Evolutionary conservation across 768 basidiomycete species (phyloP).

Genomic region (Boletus huronensis): DNA sequence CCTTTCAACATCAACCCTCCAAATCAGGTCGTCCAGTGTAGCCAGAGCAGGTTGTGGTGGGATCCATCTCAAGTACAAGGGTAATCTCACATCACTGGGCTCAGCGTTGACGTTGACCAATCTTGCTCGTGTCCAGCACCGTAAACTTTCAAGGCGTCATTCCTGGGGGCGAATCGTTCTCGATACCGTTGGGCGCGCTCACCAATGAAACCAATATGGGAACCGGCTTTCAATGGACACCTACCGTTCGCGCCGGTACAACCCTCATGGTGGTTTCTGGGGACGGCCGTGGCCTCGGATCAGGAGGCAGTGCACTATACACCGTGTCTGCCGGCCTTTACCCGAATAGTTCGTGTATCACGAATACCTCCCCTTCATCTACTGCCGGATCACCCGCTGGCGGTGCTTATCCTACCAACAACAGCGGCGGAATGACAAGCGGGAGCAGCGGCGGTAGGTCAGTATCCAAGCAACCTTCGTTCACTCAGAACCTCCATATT

Average conservation of each 20-base stretch:
- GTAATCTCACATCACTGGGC: slow-evolving; percentile 33
- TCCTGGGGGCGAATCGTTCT: slow-evolving; percentile 75
- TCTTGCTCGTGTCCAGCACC: slow-evolving; percentile 35
- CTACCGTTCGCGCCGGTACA: slow-evolving; percentile 60
- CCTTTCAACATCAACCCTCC: slow-evolving; percentile 58
- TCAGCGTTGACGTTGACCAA: not conserved
- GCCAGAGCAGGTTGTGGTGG: slow-evolving; percentile 65
- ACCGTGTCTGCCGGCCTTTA: slow-evolving; percentile 51
- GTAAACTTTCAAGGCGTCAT: slow-evolving; percentile 70
- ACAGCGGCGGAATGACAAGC: slow-evolving; percentile 34
- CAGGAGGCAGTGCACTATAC: slow-evolving; percentile 59
- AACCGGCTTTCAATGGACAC: slow-evolving; percentile 68
- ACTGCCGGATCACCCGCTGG: slow-evolving; percentile 77
- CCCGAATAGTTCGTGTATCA: slow-evolving; percentile 54
- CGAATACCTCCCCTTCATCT: slow-evolving; percentile 62
- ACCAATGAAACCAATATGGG: slow-evolving; percentile 45
- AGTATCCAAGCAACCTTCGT: slow-evolving; percentile 8
- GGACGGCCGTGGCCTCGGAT: slow-evolving; percentile 63
- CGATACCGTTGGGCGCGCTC: slow-evolving; percentile 50
- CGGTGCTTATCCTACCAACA: slow-evolving; percentile 61
- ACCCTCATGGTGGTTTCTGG: slow-evolving; percentile 65
- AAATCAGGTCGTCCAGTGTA: slow-evolving; percentile 66
- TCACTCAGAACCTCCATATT: not conserved
- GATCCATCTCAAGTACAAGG: slow-evolving; percentile 47
- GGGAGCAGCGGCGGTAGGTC: slow-evolving; percentile 27